These are phyloP conservation scores for Euryodendron excelsum DNA, from an alignment of 148 eudicot genomes.

Conservation along the genomic window DNA sequence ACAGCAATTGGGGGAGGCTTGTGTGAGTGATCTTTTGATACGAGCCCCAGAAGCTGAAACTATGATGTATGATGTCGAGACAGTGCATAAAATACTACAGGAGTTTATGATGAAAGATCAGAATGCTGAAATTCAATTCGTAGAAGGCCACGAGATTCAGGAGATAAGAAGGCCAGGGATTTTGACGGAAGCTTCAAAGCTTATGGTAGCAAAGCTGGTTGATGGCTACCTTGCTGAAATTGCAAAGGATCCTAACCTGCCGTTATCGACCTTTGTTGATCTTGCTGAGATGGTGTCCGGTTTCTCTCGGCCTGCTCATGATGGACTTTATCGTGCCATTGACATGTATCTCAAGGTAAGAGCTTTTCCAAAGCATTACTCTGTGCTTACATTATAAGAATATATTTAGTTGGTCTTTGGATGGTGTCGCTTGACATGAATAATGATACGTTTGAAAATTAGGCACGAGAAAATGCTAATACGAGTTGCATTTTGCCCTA, in stretches of 20 bases:
- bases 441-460: neutral
- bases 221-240: slow-evolving; percentile 79
- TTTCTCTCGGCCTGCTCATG: slow-evolving; percentile 69
- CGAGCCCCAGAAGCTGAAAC: slow-evolving; percentile 44
- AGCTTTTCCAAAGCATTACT: neutral
- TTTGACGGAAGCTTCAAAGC: slow-evolving; percentile 80
- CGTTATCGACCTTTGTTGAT: slow-evolving; percentile 51
- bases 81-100: slow-evolving; percentile 52
- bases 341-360: slow-evolving; percentile 86
- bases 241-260: slow-evolving; percentile 68
- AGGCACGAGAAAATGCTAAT: neutral
- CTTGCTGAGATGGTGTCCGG: slow-evolving; percentile 70
- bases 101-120: slow-evolving; percentile 58
- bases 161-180: slow-evolving; percentile 47
- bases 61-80: slow-evolving; percentile 52
- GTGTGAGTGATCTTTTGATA: slow-evolving; percentile 64
- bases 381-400: neutral
- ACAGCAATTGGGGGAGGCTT: slow-evolving; percentile 80
- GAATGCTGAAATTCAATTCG: slow-evolving; percentile 33
- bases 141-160: slow-evolving; percentile 32
- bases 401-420: slow-evolving; percentile 7
- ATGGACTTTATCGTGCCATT: slow-evolving; percentile 81
- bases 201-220: slow-evolving; percentile 82
- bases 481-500: neutral
- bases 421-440: neutral